These are phyloP conservation scores for Bauhinia variegata DNA, from an alignment of 306 rosid species.

Conservation along the genomic window DNA sequence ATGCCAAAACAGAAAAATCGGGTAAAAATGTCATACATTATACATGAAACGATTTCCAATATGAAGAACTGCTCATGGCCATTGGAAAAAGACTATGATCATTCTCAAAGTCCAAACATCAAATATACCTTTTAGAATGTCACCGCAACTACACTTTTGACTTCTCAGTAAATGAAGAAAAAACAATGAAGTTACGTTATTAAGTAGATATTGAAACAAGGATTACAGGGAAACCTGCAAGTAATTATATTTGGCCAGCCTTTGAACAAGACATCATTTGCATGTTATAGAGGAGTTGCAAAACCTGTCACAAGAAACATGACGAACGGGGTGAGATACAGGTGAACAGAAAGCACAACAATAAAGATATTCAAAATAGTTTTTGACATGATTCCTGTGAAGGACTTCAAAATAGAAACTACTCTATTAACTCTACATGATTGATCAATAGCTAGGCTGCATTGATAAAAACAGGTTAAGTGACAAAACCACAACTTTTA, in stretches of 20 bases:
- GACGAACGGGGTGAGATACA: no score
- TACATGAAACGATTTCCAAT: slow-evolving; percentile 31
- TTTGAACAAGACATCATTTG: slow-evolving; percentile 29
- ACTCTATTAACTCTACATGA: no score
- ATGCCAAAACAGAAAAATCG: slow-evolving; percentile 5
- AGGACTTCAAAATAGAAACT: no score
- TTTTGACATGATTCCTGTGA: no score
- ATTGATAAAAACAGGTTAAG: no score
- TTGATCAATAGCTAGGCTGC: no score
- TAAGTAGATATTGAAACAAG: slow-evolving; percentile 42
- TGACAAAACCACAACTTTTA: no score
- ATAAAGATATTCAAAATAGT: no score
- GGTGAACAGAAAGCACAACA: no score
- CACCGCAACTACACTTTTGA: slow-evolving; percentile 12
- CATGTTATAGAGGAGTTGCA: slow-evolving; percentile 83
- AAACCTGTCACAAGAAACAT: slow-evolving; percentile 59
- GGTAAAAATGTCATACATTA: slow-evolving; percentile 21
- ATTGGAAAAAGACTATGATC: slow-evolving; percentile 1
- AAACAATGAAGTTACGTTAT: slow-evolving; percentile 41
- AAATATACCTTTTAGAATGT: slow-evolving; percentile 20
- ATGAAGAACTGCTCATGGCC: slow-evolving; percentile 34
- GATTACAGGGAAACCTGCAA: slow-evolving; percentile 44
- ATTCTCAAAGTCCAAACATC: slow-evolving; percentile 9
- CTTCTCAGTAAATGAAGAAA: slow-evolving; percentile 22
- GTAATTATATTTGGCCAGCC: slow-evolving; percentile 37